Evolutionary conservation across 176 grass and related monocot species (phyloP).

Genomic region (barley (Hordeum vulgare)): DNA sequence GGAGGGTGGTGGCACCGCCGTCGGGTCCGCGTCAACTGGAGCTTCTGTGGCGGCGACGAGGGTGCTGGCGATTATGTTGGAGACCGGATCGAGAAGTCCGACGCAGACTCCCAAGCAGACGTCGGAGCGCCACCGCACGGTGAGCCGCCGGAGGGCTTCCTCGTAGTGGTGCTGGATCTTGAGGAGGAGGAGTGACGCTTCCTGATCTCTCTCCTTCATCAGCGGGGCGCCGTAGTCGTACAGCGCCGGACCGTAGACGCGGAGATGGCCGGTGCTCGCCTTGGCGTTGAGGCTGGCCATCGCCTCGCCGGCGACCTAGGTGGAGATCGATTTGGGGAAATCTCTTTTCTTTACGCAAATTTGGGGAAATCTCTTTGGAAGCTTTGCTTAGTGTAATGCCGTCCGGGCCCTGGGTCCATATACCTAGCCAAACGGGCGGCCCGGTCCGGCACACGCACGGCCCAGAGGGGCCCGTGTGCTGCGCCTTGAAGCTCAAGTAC

Average conservation of each 20-base stretch:
- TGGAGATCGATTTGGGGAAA: not conserved
- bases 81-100: not conserved
- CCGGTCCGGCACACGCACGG: no score
- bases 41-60: not conserved
- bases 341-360: no score
- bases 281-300: not conserved
- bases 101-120: not conserved
- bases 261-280: not conserved
- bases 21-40: not conserved
- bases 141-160: not conserved
- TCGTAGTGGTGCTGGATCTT: not conserved
- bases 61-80: not conserved
- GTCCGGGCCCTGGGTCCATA: no score
- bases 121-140: not conserved
- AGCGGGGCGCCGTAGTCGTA: not conserved
- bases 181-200: not conserved
- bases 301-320: not conserved
- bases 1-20: not conserved
- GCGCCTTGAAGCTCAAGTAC: no score
- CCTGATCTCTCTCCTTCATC: not conserved
- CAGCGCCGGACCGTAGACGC: not conserved
- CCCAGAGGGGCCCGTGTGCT: no score
- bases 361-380: no score
- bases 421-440: no score
- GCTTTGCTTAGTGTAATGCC: no score